phyloP scores from a whole-genome alignment of 23 red algal genomes.

The Cyanidiococcus yangmingshanensis region DNA sequence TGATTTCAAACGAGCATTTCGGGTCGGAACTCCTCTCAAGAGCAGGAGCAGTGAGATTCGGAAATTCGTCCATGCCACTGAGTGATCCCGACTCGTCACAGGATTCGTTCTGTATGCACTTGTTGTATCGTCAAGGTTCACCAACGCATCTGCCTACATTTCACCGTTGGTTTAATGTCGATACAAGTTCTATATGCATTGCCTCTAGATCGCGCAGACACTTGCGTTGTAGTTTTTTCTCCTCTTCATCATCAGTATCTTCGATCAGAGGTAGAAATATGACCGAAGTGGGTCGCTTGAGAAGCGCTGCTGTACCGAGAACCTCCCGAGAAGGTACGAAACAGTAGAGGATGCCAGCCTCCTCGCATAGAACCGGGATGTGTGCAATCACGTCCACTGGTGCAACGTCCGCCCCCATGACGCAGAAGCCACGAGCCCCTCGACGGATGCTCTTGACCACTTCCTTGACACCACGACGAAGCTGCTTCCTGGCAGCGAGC shows the following conservation, averaged over 20 bases:
- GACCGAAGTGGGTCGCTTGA: constrained; percentile 78
- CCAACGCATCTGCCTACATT: too few relatives aligned
- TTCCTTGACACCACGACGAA: constrained; percentile 84
- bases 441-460: constrained; percentile 66
- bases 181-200: too few relatives aligned
- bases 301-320: constrained; percentile 54
- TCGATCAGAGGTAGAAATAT: constrained; percentile 59
- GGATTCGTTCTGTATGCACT: too few relatives aligned
- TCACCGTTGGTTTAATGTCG: too few relatives aligned
- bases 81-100: too few relatives aligned
- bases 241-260: constrained; percentile 21
- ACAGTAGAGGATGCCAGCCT: constrained; percentile 74
- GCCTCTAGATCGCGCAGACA: background rate
- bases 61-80: too few relatives aligned
- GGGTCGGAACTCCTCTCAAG: too few relatives aligned
- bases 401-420: constrained; percentile 82
- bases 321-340: constrained; percentile 54
- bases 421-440: constrained; percentile 35
- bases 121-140: too few relatives aligned
- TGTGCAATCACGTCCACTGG: constrained; percentile 83
- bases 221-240: constrained; percentile 13
- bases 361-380: constrained; percentile 78
- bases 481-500: constrained; percentile 44
- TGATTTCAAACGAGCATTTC: too few relatives aligned
- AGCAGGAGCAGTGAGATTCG: too few relatives aligned